These are phyloP conservation scores for Amanita fuliginea DNA, from an alignment of 768 basidiomycete genomes.

Conservation along the genomic window DNA sequence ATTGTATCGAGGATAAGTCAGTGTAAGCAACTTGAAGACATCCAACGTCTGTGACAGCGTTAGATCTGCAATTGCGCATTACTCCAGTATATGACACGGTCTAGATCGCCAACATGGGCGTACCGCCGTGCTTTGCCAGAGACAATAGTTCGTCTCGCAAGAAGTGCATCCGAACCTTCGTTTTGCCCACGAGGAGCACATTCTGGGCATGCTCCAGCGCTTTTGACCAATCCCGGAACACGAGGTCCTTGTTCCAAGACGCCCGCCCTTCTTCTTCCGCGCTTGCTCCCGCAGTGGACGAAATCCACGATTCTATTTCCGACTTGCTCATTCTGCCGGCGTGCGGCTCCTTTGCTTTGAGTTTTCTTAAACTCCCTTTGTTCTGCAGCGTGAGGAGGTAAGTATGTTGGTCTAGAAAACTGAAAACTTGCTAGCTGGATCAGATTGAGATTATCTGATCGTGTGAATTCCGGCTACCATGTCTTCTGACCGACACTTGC, in stretches of 20 bases:
- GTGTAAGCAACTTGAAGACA: constrained; percentile 59
- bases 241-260: constrained; percentile 3
- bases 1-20: constrained; percentile 71
- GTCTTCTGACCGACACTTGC: neutral
- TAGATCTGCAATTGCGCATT: constrained; percentile 33
- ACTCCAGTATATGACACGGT: neutral
- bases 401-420: neutral
- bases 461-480: constrained; percentile 6
- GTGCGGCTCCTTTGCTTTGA: constrained; percentile 35
- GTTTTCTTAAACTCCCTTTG: constrained; percentile 32
- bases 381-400: constrained; percentile 21
- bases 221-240: constrained; percentile 4
- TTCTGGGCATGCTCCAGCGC: neutral
- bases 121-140: constrained; percentile 4
- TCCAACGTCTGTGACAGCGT: constrained; percentile 51
- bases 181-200: constrained; percentile 3
- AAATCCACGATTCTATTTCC: constrained; percentile 58
- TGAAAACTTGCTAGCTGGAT: neutral
- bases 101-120: constrained; percentile 1
- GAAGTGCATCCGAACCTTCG: constrained; percentile 2
- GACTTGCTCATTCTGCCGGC: constrained; percentile 30
- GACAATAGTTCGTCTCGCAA: neutral
- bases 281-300: constrained; percentile 27
- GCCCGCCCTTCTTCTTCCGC: constrained; percentile 17
- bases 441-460: constrained; percentile 3